phyloP scores from a whole-genome alignment of 768 basidiomycete genomes.

The Phanerochaete sordida region DNA sequence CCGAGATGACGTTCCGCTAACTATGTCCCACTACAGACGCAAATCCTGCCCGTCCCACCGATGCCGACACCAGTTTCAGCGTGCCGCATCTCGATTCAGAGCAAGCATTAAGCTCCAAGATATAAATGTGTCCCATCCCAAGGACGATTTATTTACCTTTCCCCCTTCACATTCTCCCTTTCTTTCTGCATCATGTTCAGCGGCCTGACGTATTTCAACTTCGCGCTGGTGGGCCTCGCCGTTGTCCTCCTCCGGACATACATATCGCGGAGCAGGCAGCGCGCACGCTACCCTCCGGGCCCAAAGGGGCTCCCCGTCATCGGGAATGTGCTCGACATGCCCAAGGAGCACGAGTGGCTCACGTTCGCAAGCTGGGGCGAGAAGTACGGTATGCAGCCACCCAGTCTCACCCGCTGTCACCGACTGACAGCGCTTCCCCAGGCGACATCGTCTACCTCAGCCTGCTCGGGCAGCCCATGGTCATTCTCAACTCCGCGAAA shows the following conservation, averaged over 20 bases:
- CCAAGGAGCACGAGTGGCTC: conserved; percentile 2
- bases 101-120: background rate
- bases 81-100: background rate
- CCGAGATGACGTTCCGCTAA: too few relatives aligned
- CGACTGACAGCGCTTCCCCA: background rate
- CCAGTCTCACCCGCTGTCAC: too few relatives aligned
- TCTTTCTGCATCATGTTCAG: background rate
- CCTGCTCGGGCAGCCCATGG: conserved; percentile 24
- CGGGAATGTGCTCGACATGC: conserved; percentile 16
- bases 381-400: conserved; percentile 12
- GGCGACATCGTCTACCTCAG: conserved; percentile 22
- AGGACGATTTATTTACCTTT: background rate
- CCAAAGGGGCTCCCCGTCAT: conserved; percentile 12
- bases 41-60: too few relatives aligned
- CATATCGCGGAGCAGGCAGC: background rate
- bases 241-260: background rate
- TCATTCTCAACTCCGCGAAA: conserved; percentile 26
- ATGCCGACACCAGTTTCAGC: background rate
- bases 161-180: too few relatives aligned
- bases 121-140: background rate
- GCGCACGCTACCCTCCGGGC: conserved; percentile 8
- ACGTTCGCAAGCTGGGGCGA: conserved; percentile 6
- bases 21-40: too few relatives aligned
- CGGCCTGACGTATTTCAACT: background rate
- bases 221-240: background rate